Conservation (phyloP, 208 protist genomes). For the Trypanosoma mega region DNA sequence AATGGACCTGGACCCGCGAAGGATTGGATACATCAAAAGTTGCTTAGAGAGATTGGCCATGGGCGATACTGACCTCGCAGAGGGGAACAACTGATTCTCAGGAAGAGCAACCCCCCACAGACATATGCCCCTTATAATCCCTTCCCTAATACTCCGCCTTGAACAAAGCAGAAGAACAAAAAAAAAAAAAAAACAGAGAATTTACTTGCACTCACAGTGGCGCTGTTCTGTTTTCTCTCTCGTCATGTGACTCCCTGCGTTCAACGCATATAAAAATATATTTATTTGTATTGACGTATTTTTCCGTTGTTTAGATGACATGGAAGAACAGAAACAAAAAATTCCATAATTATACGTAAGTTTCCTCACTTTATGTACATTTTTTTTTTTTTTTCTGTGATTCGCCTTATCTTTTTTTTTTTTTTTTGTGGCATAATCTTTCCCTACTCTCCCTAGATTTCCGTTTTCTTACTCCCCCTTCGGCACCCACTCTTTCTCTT, state of each 20-base stretch:
- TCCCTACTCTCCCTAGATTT: not conserved
- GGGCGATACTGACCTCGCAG: constrained; percentile 11
- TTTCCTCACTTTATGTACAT: constrained; percentile 19
- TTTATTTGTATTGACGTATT: no score
- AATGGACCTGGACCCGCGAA: constrained; percentile 73
- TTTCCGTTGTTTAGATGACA: not conserved
- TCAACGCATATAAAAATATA: no score
- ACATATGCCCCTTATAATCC: no score
- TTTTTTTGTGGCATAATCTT: constrained; percentile 2
- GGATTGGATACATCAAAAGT: constrained; percentile 59
- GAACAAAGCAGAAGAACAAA: constrained; percentile 1
- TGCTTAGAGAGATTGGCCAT: constrained; percentile 66
- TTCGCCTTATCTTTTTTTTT: constrained; percentile 8
- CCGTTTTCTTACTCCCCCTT: not conserved
- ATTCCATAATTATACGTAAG: not conserved
- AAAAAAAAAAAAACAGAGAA: constrained; percentile 5
- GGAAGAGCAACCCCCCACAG: no score
- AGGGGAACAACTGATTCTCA: constrained; percentile 7
- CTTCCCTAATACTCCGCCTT: no score
- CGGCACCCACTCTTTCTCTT: constrained; percentile 7
- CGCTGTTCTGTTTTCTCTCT: no score
- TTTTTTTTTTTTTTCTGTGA: constrained; percentile 29
- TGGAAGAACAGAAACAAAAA: not conserved
- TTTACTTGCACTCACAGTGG: no score
- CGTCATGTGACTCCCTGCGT: no score